Base-by-base conservation (phyloP, 176 grass and related monocot species). In the Oryza coarctata region DNA sequence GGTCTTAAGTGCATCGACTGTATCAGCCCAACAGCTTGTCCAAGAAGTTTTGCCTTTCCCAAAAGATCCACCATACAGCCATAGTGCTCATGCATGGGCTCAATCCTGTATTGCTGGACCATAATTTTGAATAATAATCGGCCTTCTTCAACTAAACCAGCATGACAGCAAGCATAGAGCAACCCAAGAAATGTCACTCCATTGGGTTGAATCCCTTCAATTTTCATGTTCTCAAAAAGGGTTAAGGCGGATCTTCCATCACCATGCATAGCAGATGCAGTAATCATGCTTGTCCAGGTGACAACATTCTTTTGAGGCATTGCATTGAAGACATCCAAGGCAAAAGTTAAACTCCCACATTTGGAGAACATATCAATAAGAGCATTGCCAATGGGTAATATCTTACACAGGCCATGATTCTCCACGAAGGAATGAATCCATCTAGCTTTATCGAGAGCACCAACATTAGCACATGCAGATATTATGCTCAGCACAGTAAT, bases 351-450 rank as follows among this genome's bases (percentile, higher is more conserved):
- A 63, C 73, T 86, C 75, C 95, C 92, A 77, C 95, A 98, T 85
- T 98, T 98, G 27, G 92, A 90, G 36, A 91, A 98, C 95, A 98
- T 98, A 75, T 98, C 87, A 30, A 98, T 91, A 74, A 95, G 91
- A 88, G 92, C 92, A 91, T 95, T 98, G 50, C 85, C 70, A 60
- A 98, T 67, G 13, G 80, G 79, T 44, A 98, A 35, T 62, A 70
- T 63, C 35, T 60, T 85, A 84, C 28, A 72, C 67, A 98, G 75
- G 29, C 86, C 82, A 57, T 90, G 52, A 43, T 89, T 95, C 58
- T 80, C 60, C 34, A 89, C 58, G 20, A 88, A 95, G 15, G 68
- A 65, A 82, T 93, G 84, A 23, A 95, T 80, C 85, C 71, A 75
- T 73, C 78, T 98, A 63, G 90, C 92, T 87, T 92, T 84, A 75